Percentiles rank a stretch among this genome's conserved stretches.
These are phyloP conservation scores for Coemansia sp. DNA, from an alignment of 192 early-diverging fungal species.

Conservation along the genomic window DNA sequence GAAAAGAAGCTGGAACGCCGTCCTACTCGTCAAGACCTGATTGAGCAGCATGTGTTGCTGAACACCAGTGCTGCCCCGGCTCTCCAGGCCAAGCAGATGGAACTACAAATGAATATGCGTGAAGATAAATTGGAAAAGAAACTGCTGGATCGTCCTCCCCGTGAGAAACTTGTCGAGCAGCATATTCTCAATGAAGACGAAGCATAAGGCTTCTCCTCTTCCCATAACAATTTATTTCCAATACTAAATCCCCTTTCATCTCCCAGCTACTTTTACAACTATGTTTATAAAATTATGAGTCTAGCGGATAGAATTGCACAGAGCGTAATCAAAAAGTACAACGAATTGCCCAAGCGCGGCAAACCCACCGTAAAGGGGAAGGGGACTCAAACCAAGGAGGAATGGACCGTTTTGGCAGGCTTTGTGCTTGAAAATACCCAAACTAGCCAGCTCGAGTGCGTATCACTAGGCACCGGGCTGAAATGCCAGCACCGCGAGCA, in stretches of 20 bases:
- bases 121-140: constrained; percentile 60
- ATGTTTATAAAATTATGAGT: no score
- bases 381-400: constrained; percentile 32
- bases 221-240: neutral
- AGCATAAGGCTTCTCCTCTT: neutral
- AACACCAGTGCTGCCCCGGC: constrained; percentile 34
- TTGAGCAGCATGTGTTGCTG: constrained; percentile 60
- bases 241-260: no score
- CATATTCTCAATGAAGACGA: constrained; percentile 53
- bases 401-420: constrained; percentile 87
- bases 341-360: constrained; percentile 66
- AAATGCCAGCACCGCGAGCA: constrained; percentile 73
- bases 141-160: constrained; percentile 56
- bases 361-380: constrained; percentile 59
- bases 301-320: constrained; percentile 49
- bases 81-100: constrained; percentile 32
- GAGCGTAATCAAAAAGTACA: constrained; percentile 57
- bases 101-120: constrained; percentile 34
- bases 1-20: constrained; percentile 59
- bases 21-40: constrained; percentile 58
- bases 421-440: constrained; percentile 55
- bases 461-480: constrained; percentile 67
- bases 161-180: constrained; percentile 59
- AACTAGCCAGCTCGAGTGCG: constrained; percentile 14
- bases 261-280: no score